Evolutionary conservation across 371 early-diverging fungal species (phyloP), one percentile per base, ranked within the genome.

Genomic region (Vittaforma corneae): DNA sequence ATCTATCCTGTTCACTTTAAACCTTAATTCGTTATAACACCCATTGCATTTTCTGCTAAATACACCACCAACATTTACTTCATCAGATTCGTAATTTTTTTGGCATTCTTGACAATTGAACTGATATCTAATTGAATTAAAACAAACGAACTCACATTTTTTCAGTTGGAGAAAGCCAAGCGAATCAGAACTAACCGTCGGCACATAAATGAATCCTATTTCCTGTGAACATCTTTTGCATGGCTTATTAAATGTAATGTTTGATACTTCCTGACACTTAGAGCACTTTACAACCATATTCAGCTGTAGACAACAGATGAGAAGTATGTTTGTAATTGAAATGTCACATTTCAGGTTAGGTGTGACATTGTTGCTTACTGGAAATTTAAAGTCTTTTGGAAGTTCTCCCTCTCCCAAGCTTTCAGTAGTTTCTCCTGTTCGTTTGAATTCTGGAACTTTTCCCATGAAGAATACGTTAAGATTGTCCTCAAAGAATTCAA

Each of bases 11-110:
- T 1, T 85, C 81, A 1, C 82, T 75, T 70, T 81, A 86, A 34
- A 78, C 76, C 4, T 82, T 81, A 20, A 86, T 84, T 54, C 86
- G 62, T 40, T 88, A 48, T 71, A 88, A 87, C 67, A 84, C 77
- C 0, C 83, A 80, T 9, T 81, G 53, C 64, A 68, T 16, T 46
- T 40, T 29, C 55, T 59, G 3, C 46, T 35, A 35, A 62, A 61
- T 29, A 29, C 40, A 4, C 46, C 35, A 16, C 60, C 57, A 2
- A 52, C 16, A 0, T 35, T 30, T 26, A 67, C 24, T 32, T 59
- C 35, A 24, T 47, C 44, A 32, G 71, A 66, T 32, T 64, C 50
- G 40, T 62, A 71, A 54, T 62, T 68, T 28, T 51, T 57, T 11
- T 38, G 16, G 55, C 70, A 63, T 46, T 51, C 32, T 35, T 65